Conservation (phyloP, 352 stramenopile genomes). For the Phytophthora vignae region DNA sequence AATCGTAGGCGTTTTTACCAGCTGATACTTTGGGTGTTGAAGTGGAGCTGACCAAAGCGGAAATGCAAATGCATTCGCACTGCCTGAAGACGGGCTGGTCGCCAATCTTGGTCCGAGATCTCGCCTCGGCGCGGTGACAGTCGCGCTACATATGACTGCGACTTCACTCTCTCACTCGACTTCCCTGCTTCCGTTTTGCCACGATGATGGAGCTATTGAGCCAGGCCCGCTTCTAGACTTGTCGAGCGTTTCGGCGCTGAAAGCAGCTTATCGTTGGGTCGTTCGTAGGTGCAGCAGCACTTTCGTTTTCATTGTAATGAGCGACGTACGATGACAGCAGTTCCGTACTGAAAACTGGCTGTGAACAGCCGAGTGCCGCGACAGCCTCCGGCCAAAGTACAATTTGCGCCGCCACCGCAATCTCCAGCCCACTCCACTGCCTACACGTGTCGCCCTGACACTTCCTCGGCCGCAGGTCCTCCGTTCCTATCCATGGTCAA, state of each 20-base stretch:
- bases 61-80: no score
- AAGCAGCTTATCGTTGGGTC: not conserved
- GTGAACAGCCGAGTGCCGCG: not conserved
- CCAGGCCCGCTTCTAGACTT: not conserved
- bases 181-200: not conserved
- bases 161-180: no score
- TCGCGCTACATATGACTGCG: no score
- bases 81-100: no score
- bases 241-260: not conserved
- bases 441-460: not conserved
- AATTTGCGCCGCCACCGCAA: not conserved
- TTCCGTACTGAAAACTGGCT: no score
- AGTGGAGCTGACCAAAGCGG: no score
- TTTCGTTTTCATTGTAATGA: not conserved
- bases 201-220: not conserved
- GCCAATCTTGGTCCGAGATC: not conserved
- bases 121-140: not conserved
- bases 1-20: not conserved
- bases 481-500: not conserved
- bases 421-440: not conserved
- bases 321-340: not conserved
- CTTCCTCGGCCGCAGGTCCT: not conserved
- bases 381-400: not conserved
- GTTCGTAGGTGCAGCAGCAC: not conserved
- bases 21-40: no score